Percentiles rank a stretch among this genome's conserved stretches.
phyloP scores from a whole-genome alignment of 2,329 filamentous ascomycete genomes.

The Colletotrichum sojae region DNA sequence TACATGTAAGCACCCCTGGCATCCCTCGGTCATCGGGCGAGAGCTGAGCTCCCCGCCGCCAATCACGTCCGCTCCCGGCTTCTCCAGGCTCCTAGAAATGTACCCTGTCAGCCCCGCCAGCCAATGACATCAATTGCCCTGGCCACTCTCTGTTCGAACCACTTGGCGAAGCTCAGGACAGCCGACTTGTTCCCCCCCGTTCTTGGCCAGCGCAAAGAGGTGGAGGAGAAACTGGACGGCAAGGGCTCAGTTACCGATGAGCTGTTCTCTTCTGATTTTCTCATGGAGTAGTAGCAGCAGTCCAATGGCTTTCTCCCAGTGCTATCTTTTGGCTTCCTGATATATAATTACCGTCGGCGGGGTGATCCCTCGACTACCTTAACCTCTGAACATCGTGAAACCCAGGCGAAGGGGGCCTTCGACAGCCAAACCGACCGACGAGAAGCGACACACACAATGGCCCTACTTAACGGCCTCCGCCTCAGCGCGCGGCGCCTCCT shows the following conservation, averaged over 20 bases:
- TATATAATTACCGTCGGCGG: not conserved
- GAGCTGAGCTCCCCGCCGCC: slow-evolving; percentile 3
- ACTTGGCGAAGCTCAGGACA: slow-evolving; percentile 10
- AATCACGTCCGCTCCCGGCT: slow-evolving; percentile 9
- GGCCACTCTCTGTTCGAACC: not conserved
- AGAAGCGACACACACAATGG: slow-evolving; percentile 4
- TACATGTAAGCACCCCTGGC: not conserved
- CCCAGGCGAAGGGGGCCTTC: not conserved
- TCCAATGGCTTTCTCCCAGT: not conserved
- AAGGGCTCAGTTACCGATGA: not conserved
- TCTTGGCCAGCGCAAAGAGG: slow-evolving; percentile 14
- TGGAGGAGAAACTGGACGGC: not conserved
- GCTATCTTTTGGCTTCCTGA: not conserved
- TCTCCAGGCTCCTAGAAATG: slow-evolving; percentile 21
- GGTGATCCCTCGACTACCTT: not conserved
- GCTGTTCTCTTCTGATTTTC: not conserved
- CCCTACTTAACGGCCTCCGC: slow-evolving; percentile 23
- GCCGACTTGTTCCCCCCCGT: not conserved
- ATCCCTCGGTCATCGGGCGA: slow-evolving; percentile 1
- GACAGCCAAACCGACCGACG: not conserved
- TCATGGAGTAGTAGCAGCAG: not conserved
- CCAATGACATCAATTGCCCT: slow-evolving; percentile 27
- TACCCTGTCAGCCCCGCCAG: slow-evolving; percentile 15
- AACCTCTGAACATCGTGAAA: not conserved
- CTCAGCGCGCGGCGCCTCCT: slow-evolving; percentile 52